A percentile compares a stretch with the other conserved stretches of the same genome.
phyloP scores from a whole-genome alignment of 2,329 filamentous ascomycete species.

The Zasmidium citrigriseum region DNA sequence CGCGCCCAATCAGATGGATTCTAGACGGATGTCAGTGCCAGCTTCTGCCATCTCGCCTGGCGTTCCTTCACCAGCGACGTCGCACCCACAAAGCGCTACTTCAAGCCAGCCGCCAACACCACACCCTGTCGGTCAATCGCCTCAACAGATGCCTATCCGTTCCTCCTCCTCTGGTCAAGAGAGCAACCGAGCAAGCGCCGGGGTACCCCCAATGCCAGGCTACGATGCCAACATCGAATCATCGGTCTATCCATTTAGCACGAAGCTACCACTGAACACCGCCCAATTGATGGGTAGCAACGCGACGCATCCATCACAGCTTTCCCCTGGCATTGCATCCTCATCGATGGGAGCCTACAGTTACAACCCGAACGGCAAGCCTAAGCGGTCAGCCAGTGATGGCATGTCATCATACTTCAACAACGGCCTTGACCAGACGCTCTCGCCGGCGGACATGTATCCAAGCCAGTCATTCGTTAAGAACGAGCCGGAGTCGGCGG shows the following conservation, averaged over 20 bases:
- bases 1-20: constrained; percentile 8
- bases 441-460: constrained; percentile 3
- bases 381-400: constrained; percentile 31
- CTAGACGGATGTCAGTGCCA: constrained; percentile 10
- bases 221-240: constrained; percentile 1
- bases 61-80: constrained; percentile 11
- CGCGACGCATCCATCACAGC: constrained; percentile 15
- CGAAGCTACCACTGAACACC: constrained; percentile 53
- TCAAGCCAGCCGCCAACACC: constrained; percentile 19
- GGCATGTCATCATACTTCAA: constrained; percentile 2
- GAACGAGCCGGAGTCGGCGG: constrained; percentile 17
- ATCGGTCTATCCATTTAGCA: constrained; percentile 45
- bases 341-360: constrained; percentile 21
- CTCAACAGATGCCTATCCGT: neutral
- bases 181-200: neutral
- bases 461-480: neutral
- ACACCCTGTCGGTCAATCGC: constrained; percentile 3
- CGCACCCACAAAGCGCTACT: constrained; percentile 12
- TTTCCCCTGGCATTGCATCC: constrained; percentile 17
- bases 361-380: constrained; percentile 28
- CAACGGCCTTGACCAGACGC: constrained; percentile 22
- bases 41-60: constrained; percentile 3
- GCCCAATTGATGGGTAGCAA: constrained; percentile 51
- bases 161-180: neutral
- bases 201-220: neutral